These are phyloP conservation scores for Tolypocladium tropicale DNA, from an alignment of 2,329 filamentous ascomycete species.

Conservation along the genomic window DNA sequence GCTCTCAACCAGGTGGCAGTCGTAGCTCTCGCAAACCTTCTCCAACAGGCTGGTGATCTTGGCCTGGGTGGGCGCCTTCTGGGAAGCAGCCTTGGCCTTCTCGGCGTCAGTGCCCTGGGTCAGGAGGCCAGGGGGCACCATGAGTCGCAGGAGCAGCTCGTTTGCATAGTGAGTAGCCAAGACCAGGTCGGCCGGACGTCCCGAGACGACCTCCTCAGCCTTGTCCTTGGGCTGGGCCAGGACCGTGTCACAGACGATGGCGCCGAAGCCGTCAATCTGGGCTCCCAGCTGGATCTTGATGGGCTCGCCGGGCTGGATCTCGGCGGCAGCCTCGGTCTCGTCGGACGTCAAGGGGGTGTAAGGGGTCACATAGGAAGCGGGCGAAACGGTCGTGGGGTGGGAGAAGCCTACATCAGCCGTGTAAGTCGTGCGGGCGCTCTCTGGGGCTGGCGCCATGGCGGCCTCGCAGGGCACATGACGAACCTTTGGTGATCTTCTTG, in stretches of 20 bases:
- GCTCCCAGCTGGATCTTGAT: slow-evolving; percentile 99
- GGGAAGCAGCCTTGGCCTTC: slow-evolving; percentile 78
- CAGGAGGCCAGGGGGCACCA: slow-evolving; percentile 83
- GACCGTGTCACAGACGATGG: slow-evolving; percentile 91
- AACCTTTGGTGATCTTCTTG: slow-evolving; percentile 92
- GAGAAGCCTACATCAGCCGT: slow-evolving; percentile 54
- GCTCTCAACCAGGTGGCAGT: slow-evolving; percentile 89
- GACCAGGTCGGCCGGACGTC: slow-evolving; percentile 75
- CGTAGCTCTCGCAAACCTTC: slow-evolving; percentile 85
- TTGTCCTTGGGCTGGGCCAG: slow-evolving; percentile 56
- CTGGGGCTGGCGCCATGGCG: background rate
- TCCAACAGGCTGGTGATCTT: slow-evolving; percentile 83
- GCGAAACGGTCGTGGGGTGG: slow-evolving; percentile 91
- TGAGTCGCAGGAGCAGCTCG: slow-evolving; percentile 81
- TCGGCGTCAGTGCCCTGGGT: slow-evolving; percentile 82
- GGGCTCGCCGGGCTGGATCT: slow-evolving; percentile 75
- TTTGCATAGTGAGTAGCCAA: slow-evolving; percentile 92
- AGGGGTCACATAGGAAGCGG: slow-evolving; percentile 86
- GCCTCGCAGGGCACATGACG: slow-evolving; percentile 13
- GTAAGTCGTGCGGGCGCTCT: background rate
- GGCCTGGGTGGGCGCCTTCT: slow-evolving; percentile 74
- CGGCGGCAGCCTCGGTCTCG: slow-evolving; percentile 67
- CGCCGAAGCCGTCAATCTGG: slow-evolving; percentile 93
- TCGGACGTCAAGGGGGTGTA: slow-evolving; percentile 90
- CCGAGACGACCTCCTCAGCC: slow-evolving; percentile 54